Conservation (phyloP, 108 stramenopile species). For the Stephanodiscus triporus region DNA sequence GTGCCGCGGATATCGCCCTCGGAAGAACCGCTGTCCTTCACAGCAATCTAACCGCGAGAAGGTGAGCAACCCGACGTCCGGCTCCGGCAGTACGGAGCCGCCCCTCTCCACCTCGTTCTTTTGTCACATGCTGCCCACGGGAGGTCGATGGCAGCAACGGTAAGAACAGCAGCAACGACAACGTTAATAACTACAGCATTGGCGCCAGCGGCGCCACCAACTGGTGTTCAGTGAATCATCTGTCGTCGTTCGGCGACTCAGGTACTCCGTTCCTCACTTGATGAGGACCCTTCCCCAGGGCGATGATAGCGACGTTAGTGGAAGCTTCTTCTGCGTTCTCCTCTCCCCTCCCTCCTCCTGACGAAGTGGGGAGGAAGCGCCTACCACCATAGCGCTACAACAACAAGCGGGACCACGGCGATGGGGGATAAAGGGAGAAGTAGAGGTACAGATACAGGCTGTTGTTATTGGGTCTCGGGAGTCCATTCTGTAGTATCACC, state of each 20-base stretch:
- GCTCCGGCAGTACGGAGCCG: not conserved
- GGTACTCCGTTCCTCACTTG: conserved; percentile 28
- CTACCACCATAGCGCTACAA: not conserved
- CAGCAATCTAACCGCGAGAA: not conserved
- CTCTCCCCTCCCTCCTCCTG: not conserved
- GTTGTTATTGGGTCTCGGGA: not conserved
- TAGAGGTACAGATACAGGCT: no score
- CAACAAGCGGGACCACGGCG: not conserved
- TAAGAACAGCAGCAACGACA: not conserved
- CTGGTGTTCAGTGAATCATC: not conserved
- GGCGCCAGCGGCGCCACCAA: not conserved
- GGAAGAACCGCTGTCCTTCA: not conserved
- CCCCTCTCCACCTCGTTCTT: not conserved
- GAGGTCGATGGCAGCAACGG: no score
- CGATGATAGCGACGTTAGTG: conserved; percentile 13
- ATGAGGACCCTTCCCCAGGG: conserved; percentile 33
- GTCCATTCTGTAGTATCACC: no score
- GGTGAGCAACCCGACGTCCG: not conserved
- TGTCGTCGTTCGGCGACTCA: not conserved
- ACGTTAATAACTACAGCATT: not conserved
- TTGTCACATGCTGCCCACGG: no score
- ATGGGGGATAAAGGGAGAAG: not conserved
- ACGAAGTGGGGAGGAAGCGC: not conserved
- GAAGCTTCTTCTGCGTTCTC: not conserved
- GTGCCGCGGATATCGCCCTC: not conserved